phyloP scores from a whole-genome alignment of 2,329 filamentous ascomycete species.

The Diaporthe vaccinii region DNA sequence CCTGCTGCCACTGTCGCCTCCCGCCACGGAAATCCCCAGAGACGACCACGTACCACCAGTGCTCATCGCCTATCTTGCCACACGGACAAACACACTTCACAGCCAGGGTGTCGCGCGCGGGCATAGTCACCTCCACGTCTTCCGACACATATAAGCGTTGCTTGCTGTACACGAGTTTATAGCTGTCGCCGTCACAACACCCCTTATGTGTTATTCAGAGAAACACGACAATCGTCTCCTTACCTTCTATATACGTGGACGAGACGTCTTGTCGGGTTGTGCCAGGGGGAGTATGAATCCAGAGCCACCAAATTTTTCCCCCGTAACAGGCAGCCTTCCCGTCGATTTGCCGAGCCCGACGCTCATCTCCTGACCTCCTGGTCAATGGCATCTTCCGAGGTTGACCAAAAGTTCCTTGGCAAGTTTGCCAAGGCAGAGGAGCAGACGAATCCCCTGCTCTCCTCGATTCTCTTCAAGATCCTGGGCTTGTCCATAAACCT shows the following conservation, averaged over 20 bases:
- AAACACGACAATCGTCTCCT: conserved; percentile 14
- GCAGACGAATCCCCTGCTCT: conserved; percentile 82
- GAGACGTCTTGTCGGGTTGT: conserved; percentile 23
- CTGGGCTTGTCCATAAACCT: conserved; percentile 91
- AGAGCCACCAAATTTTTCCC: conserved; percentile 1
- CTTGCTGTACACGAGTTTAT: neutral
- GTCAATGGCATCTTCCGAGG: conserved; percentile 93
- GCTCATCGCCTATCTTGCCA: conserved; percentile 3
- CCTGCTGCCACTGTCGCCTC: neutral
- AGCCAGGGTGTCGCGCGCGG: neutral
- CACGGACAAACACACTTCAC: neutral
- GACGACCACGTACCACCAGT: conserved; percentile 28
- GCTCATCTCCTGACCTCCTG: conserved; percentile 25
- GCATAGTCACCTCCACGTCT: conserved; percentile 1
- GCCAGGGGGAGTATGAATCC: conserved; percentile 20
- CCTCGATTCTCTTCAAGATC: conserved; percentile 88
- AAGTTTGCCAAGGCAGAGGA: conserved; percentile 86
- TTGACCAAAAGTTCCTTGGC: conserved; percentile 97
- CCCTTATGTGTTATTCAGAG: conserved; percentile 39
- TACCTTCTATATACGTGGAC: conserved; percentile 31
- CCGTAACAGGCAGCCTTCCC: neutral
- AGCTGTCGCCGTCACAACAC: conserved; percentile 31
- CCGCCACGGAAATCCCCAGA: neutral
- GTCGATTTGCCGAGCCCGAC: conserved; percentile 18
- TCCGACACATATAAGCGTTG: neutral